Percentiles rank a stretch among this genome's conserved stretches.
Conservation (phyloP, 768 basidiomycete species). For the Lactarius akahatsu region DNA sequence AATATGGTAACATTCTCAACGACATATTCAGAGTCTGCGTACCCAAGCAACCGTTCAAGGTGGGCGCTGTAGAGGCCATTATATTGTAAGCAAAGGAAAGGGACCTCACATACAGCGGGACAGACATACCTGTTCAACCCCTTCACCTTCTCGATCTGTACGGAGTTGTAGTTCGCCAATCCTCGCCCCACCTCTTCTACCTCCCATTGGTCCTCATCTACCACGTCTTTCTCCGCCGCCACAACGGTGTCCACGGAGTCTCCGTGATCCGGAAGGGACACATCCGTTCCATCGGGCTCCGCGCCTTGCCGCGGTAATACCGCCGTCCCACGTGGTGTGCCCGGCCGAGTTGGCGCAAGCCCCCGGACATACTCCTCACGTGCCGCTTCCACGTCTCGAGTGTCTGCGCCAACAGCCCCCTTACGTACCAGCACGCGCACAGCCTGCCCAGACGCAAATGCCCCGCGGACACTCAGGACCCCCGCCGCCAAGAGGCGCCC, state of each 20-base stretch:
- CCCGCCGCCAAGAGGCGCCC: slow-evolving; percentile 91
- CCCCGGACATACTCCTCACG: slow-evolving; percentile 39
- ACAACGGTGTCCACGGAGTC: slow-evolving; percentile 30
- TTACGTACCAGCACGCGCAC: slow-evolving; percentile 73
- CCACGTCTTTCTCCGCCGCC: slow-evolving; percentile 32
- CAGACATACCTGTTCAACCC: slow-evolving; percentile 78
- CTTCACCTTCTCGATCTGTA: slow-evolving; percentile 84
- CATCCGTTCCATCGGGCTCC: slow-evolving; percentile 29
- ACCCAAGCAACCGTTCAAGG: slow-evolving; percentile 78
- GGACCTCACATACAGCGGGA: background rate
- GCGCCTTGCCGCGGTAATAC: background rate
- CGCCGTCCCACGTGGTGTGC: slow-evolving; percentile 48
- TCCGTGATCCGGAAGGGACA: slow-evolving; percentile 29
- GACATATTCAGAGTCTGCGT: slow-evolving; percentile 96
- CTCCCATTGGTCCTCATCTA: slow-evolving; percentile 56
- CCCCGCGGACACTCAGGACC: slow-evolving; percentile 81
- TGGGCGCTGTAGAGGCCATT: slow-evolving; percentile 56
- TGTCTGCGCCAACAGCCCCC: slow-evolving; percentile 31
- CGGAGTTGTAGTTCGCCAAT: slow-evolving; percentile 93
- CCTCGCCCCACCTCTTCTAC: slow-evolving; percentile 91
- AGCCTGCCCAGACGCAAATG: slow-evolving; percentile 93
- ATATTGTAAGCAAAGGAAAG: slow-evolving; percentile 22
- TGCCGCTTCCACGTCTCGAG: slow-evolving; percentile 24
- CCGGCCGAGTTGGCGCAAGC: slow-evolving; percentile 50
- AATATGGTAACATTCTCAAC: slow-evolving; percentile 92